A percentile compares a stretch with the other conserved stretches of the same genome.
Evolutionary conservation across 495 filamentous ascomycete species (phyloP).

Genomic region (Penicillium turbatum): DNA sequence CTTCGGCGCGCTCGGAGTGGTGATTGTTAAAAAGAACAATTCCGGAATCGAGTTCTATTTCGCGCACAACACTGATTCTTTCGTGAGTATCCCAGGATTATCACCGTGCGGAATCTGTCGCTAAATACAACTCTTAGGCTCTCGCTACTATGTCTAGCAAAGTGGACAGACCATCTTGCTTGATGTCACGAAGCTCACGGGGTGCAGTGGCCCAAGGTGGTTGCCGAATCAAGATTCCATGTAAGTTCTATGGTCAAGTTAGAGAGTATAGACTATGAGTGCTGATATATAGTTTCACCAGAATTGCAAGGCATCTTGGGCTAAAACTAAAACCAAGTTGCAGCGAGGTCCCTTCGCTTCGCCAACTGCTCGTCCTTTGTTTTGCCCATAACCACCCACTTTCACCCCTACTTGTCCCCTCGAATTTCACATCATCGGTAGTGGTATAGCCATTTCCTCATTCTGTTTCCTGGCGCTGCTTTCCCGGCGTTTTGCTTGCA

Average conservation of each 20-base stretch:
- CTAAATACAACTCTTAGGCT: conserved; percentile 46
- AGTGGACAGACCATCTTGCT: conserved; percentile 63
- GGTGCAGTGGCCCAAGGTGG: conserved; percentile 43
- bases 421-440: neutral
- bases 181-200: conserved; percentile 70
- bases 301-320: neutral
- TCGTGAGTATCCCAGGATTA: conserved; percentile 43
- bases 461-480: neutral
- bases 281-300: neutral
- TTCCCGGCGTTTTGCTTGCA: neutral
- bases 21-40: conserved; percentile 73
- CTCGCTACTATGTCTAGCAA: conserved; percentile 79
- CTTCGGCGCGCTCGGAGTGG: conserved; percentile 72
- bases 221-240: conserved; percentile 9
- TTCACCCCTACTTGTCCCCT: neutral
- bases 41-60: conserved; percentile 75
- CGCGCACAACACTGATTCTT: conserved; percentile 90
- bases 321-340: neutral
- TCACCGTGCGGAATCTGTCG: no score
- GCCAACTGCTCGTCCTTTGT: neutral
- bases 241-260: neutral
- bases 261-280: neutral
- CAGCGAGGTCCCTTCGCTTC: neutral
- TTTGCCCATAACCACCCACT: neutral
- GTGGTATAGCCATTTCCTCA: neutral